These are phyloP conservation scores for Coemansia nantahalensis DNA, from an alignment of 192 early-diverging fungal species.

Conservation along the genomic window DNA sequence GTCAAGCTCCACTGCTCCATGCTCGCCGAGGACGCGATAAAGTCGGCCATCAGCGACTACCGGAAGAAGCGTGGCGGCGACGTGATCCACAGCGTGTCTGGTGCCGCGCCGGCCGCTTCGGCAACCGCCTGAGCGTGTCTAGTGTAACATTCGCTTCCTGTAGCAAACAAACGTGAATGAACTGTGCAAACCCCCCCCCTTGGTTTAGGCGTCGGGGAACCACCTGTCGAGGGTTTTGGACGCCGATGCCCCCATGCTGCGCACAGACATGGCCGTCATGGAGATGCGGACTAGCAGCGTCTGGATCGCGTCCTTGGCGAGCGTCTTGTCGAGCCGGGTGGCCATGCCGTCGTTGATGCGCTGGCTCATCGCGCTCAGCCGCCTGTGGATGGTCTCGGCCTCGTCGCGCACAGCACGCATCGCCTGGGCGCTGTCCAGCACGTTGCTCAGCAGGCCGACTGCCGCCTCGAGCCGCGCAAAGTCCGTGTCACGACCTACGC, in stretches of 20 bases:
- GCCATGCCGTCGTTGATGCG: conserved; percentile 39
- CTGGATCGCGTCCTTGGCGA: conserved; percentile 48
- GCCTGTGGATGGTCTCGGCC: conserved; percentile 11
- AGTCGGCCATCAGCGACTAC: conserved; percentile 97
- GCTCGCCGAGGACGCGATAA: conserved; percentile 99
- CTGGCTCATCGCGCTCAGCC: conserved; percentile 20
- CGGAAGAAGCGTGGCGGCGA: conserved; percentile 71
- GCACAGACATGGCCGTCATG: conserved; percentile 21
- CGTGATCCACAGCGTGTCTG: conserved; percentile 13
- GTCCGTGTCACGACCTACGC: conserved; percentile 8
- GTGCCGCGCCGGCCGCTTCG: conserved; percentile 6
- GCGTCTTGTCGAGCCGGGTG: conserved; percentile 34
- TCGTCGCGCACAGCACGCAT: conserved; percentile 19
- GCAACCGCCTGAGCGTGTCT: too few species aligned
- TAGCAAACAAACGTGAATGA: too few species aligned
- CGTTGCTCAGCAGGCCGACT: conserved; percentile 32
- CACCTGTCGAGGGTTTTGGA: conserved; percentile 9
- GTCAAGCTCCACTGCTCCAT: conserved; percentile 99
- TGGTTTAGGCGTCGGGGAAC: neutral
- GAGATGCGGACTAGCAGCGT: conserved; percentile 27
- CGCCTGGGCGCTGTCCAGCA: conserved; percentile 25
- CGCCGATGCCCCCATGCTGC: neutral
- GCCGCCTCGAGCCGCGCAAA: conserved; percentile 28
- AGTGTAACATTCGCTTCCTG: too few species aligned
- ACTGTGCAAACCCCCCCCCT: too few species aligned